Evolutionary conservation across 371 early-diverging fungal species (phyloP).

Genomic region (Coemansia sp.): DNA sequence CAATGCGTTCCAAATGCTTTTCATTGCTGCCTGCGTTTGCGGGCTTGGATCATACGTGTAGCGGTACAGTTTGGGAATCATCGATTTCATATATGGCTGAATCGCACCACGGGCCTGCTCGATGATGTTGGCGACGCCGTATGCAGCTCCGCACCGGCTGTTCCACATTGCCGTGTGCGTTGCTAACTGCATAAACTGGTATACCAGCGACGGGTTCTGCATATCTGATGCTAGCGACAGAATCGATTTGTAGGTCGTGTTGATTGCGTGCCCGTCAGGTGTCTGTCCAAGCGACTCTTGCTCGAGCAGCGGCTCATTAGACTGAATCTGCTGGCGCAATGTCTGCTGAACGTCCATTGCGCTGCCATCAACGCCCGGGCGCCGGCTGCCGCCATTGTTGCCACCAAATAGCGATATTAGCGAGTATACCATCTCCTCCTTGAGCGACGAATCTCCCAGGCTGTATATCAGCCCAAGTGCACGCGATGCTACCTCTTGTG

Average conservation of each 20-base stretch:
- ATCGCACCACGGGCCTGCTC: slow-evolving; percentile 75
- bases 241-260: slow-evolving; percentile 82
- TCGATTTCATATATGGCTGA: slow-evolving; percentile 67
- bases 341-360: slow-evolving; percentile 13
- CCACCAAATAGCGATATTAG: slow-evolving; percentile 57
- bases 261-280: slow-evolving; percentile 58
- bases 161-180: slow-evolving; percentile 79
- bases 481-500: slow-evolving; percentile 82
- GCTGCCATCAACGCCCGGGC: slow-evolving; percentile 5
- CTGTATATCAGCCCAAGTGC: slow-evolving; percentile 87
- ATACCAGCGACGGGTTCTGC: slow-evolving; percentile 92
- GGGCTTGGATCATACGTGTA: slow-evolving; percentile 87
- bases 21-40: slow-evolving; percentile 84
- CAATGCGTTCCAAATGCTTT: slow-evolving; percentile 81
- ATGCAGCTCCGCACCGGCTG: slow-evolving; percentile 85
- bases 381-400: slow-evolving; percentile 38
- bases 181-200: slow-evolving; percentile 91
- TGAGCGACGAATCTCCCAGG: slow-evolving; percentile 69
- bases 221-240: slow-evolving; percentile 87
- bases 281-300: slow-evolving; percentile 67
- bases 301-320: slow-evolving; percentile 42
- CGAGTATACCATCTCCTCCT: slow-evolving; percentile 58
- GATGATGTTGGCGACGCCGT: slow-evolving; percentile 82
- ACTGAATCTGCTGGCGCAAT: slow-evolving; percentile 24
- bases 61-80: slow-evolving; percentile 83